Base-by-base conservation (phyloP, 2,329 filamentous ascomycete species). In the Trichocomaceae sp. region DNA sequence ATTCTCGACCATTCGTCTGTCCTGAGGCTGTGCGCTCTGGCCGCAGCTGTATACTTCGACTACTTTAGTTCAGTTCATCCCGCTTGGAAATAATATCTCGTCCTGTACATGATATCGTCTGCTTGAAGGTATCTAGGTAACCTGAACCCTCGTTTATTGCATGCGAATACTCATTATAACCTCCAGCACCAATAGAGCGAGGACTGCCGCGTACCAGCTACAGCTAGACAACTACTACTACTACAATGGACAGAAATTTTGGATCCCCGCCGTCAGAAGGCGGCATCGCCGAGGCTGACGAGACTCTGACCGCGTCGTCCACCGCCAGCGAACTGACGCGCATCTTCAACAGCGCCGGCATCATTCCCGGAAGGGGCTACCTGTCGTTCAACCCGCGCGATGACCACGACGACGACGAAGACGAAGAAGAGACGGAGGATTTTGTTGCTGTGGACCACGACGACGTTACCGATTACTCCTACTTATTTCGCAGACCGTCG, bases 361-460 rank as follows among this genome's bases (percentile, higher is more conserved):
- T 55, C 19, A 46, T 54, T 47, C 56, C 55, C 23, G 46, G 50
- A 5, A 44, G 47, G n/a, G 55, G 55, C 23, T 57, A 50, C 22
- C 22, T 57, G 17, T 57, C 55, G 35, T 54, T 57, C 31, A 57
- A 54, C 29, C 39, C 47, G 23, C 58, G 69, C 50, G 60, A 63
- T 37, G 64, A 68, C 53, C 66, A 56, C 17, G 49, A 47, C 23
- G 55, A 52, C 20, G 66, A 67, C 6, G 62, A 67, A 17, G 60
- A 61, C 3, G 26, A 62, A 13, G 63, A 66, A 29, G 62, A 66
- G 5, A 66, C 66, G 3, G 72, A 72, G 35, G 72, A 72, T 47
- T 74, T 69, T 54, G 69, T 74, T 49, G 67, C 71, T 2, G 70
- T 73, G 10, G 70, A 73, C 45, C 71, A 72, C 57, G 69, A 72